These are phyloP conservation scores for Melampsora larici-populina DNA, from an alignment of 1,284 basidiomycete species.

Conservation along the genomic window DNA sequence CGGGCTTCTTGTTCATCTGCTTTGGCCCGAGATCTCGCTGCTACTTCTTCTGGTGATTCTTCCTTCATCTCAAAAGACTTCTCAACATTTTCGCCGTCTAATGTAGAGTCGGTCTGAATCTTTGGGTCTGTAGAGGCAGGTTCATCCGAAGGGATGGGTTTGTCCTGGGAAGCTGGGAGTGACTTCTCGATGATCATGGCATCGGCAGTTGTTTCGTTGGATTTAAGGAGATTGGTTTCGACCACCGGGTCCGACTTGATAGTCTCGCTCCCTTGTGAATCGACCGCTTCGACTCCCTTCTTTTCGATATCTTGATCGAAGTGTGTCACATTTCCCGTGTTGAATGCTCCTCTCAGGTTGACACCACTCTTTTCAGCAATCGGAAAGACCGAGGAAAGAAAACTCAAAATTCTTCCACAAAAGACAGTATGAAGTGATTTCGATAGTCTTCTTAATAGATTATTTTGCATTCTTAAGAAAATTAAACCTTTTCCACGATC, in stretches of 20 bases:
- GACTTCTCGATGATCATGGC: constrained; percentile 58
- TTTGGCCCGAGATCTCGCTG: constrained; percentile 4
- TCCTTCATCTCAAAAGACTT: constrained; percentile 28
- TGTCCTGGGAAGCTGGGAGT: constrained; percentile 43
- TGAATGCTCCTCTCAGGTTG: constrained; percentile 73
- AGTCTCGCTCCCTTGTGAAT: not conserved
- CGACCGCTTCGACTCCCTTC: constrained; percentile 1
- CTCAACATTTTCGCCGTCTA: not conserved
- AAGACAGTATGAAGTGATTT: constrained; percentile 72
- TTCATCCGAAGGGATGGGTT: not conserved
- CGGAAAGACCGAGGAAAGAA: constrained; percentile 78
- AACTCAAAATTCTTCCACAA: constrained; percentile 79
- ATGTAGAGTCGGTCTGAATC: not conserved
- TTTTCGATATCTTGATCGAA: constrained; percentile 45
- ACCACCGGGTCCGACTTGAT: not conserved
- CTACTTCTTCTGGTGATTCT: constrained; percentile 58
- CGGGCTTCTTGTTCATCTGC: constrained; percentile 17
- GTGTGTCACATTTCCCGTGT: constrained; percentile 62
- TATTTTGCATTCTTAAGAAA: constrained; percentile 77
- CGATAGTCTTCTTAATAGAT: constrained; percentile 74
- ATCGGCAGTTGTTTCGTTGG: constrained; percentile 44
- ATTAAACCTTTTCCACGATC: constrained; percentile 80
- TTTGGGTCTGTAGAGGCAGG: no score
- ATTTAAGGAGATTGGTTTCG: constrained; percentile 40
- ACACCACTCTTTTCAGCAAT: constrained; percentile 84